Conservation (phyloP, 768 basidiomycete species). For the Rhizopogon roseolus region DNA sequence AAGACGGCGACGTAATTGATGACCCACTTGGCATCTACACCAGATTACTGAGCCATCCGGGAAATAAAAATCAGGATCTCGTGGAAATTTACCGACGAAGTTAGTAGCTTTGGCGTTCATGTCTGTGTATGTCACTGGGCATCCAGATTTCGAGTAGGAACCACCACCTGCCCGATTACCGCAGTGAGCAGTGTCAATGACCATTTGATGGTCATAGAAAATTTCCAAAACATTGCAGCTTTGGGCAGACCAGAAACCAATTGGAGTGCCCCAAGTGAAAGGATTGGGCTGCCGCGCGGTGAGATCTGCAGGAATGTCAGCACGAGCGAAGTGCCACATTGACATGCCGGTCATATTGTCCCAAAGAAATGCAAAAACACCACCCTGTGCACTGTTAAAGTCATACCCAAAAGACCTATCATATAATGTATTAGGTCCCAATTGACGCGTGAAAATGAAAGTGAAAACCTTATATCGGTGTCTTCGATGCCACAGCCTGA, state of each 20-base stretch:
- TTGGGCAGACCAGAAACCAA: conserved; percentile 44
- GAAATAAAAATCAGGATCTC: background rate
- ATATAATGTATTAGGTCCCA: conserved; percentile 29
- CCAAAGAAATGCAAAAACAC: conserved; percentile 57
- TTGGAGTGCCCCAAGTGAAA: conserved; percentile 45
- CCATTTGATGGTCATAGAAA: conserved; percentile 49
- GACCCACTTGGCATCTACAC: conserved; percentile 49
- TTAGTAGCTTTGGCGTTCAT: conserved; percentile 53
- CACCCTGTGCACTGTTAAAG: conserved; percentile 35
- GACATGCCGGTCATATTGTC: conserved; percentile 41
- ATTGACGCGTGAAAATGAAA: conserved; percentile 8
- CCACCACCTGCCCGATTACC: conserved; percentile 22
- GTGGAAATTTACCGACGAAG: conserved; percentile 36
- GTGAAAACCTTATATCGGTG: conserved; percentile 17
- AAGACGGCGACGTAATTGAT: conserved; percentile 56
- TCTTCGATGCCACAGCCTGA: conserved; percentile 49
- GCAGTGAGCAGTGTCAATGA: conserved; percentile 33
- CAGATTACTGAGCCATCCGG: background rate
- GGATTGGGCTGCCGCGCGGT: conserved; percentile 40
- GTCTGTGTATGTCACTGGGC: conserved; percentile 39
- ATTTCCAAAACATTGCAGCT: conserved; percentile 45
- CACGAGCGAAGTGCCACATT: conserved; percentile 52
- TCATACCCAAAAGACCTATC: conserved; percentile 35
- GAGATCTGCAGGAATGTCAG: conserved; percentile 49
- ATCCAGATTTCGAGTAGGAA: conserved; percentile 25